phyloP scores from a whole-genome alignment of 352 stramenopile genomes.

The Pythium pectinolyticum region DNA sequence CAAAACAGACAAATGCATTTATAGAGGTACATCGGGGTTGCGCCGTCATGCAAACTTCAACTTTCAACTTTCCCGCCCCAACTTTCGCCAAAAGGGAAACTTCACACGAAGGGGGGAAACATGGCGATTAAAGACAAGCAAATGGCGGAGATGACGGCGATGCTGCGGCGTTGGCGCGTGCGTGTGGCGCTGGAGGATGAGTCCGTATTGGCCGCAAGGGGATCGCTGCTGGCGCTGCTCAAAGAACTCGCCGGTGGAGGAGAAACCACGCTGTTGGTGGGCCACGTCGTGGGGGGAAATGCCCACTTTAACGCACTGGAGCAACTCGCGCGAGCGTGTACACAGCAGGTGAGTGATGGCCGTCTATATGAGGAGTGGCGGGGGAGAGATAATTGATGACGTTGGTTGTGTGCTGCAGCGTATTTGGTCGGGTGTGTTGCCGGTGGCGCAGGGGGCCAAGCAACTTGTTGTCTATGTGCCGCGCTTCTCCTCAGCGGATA shows the following conservation, averaged over 20 bases:
- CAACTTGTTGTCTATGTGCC: constrained; percentile 31
- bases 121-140: constrained; percentile 8
- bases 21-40: constrained; percentile 2
- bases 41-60: constrained; percentile 26
- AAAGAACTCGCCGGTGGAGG: constrained; percentile 22
- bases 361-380: background rate
- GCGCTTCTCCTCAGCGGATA: constrained; percentile 2
- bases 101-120: constrained; percentile 4
- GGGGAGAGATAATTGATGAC: background rate
- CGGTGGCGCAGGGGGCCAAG: constrained; percentile 8
- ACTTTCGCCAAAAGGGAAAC: constrained; percentile 4
- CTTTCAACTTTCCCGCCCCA: constrained; percentile 15
- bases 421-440: constrained; percentile 26
- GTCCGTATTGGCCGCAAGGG: background rate
- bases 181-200: constrained; percentile 28
- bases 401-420: constrained; percentile 1
- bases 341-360: constrained; percentile 24
- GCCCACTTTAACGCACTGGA: constrained; percentile 37
- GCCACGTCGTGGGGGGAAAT: constrained; percentile 13
- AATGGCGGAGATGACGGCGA: constrained; percentile 14
- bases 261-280: constrained; percentile 21
- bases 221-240: constrained; percentile 28
- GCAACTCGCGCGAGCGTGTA: constrained; percentile 30
- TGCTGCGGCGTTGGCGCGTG: constrained; percentile 23
- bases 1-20: constrained; percentile 22